Conservation (phyloP, 345 rosid genomes). For the Acer negundo region DNA sequence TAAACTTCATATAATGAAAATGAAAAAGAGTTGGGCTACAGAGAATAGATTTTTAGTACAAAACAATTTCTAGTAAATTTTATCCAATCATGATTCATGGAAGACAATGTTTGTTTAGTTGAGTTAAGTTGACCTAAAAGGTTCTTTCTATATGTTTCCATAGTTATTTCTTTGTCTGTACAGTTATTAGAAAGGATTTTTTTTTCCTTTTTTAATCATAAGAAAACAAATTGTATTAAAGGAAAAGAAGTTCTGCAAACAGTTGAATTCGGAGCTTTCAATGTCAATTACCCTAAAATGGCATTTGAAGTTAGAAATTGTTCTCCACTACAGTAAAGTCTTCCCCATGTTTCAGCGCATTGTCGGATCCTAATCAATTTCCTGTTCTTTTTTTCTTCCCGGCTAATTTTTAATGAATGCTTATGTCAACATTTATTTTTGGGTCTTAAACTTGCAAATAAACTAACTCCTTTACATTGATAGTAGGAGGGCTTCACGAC, state of each 20-base stretch:
- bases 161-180: background rate
- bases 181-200: background rate
- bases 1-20: background rate
- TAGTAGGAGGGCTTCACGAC: background rate
- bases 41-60: background rate
- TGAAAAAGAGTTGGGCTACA: background rate
- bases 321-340: background rate
- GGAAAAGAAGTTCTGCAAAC: background rate
- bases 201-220: no score
- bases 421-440: background rate
- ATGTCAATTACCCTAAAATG: background rate
- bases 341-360: background rate
- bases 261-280: background rate
- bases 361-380: background rate
- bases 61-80: background rate
- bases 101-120: background rate
- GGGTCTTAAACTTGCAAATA: background rate
- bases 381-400: background rate
- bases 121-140: conserved; percentile 1
- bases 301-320: background rate
- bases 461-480: background rate
- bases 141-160: background rate
- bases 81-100: background rate
- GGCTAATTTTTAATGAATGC: background rate
- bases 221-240: background rate